phyloP scores from a whole-genome alignment of 768 basidiomycete species.

The Lactarius sp. region DNA sequence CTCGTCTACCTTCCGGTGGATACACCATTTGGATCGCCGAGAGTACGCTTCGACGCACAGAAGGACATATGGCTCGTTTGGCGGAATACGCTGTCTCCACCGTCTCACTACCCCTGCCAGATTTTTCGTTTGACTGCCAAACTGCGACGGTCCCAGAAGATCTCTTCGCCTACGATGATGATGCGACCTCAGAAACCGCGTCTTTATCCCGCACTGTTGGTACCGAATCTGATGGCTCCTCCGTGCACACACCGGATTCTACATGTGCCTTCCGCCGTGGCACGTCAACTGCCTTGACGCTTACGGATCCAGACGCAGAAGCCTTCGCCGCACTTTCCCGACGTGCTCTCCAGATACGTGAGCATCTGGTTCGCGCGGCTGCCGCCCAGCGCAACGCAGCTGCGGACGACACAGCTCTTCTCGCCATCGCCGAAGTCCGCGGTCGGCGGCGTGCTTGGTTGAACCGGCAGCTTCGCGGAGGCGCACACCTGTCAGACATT shows the following conservation, averaged over 20 bases:
- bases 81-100: constrained; percentile 23
- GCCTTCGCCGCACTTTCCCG: constrained; percentile 31
- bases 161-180: constrained; percentile 37
- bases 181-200: constrained; percentile 22
- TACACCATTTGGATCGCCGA: constrained; percentile 53
- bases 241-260: constrained; percentile 40
- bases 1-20: constrained; percentile 33
- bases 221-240: constrained; percentile 47
- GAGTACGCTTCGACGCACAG: constrained; percentile 47
- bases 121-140: constrained; percentile 16
- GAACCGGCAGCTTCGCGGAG: constrained; percentile 42
- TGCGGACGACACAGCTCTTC: constrained; percentile 34
- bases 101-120: constrained; percentile 10
- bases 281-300: constrained; percentile 15
- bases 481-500: constrained; percentile 35
- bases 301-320: constrained; percentile 25
- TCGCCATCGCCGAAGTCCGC: constrained; percentile 47
- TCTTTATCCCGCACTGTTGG: constrained; percentile 19
- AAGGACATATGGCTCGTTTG: constrained; percentile 31
- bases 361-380: constrained; percentile 38
- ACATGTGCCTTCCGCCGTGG: constrained; percentile 30
- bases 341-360: constrained; percentile 30
- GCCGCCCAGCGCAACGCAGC: constrained; percentile 38
- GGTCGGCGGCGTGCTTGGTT: constrained; percentile 65
- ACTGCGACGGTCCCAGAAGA: constrained; percentile 15